Evolutionary conservation across 2,329 filamentous ascomycete genomes (phyloP), one percentile per base, ranked within the genome.

Genomic region (Peltaster fructicola): DNA sequence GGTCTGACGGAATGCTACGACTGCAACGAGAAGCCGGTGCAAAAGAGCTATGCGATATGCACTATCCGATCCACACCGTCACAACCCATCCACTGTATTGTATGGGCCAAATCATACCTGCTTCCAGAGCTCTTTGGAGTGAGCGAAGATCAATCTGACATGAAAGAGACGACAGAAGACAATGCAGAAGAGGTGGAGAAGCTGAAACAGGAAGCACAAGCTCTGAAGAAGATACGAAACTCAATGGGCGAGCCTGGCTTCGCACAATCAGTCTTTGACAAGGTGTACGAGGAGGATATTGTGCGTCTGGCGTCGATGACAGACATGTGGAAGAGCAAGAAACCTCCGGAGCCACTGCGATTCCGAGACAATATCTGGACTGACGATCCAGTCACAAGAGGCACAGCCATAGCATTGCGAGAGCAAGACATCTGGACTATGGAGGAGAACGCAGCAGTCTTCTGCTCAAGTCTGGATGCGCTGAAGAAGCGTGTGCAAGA

Each of bases 51-150:
- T 44, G 84, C 88, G 2, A 84, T 95, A 20, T 98, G 88, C 56
- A 98, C 88, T 2, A 95, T 98, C 41, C 71, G 88, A 48, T 93
- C 81, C 50, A 98, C 84, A 0, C 88, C 88, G 0, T 91, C 78
- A 36, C 85, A 95, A 43, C 80, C 85, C 1, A 95, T 98, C 20
- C 88, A 98, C 53, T 95, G 88, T 56, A 98, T 98, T 33, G 85
- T 98, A 2, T 98, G 88, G 88, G 85, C 69, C 11, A 98, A 95
- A 56, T 92, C 82, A 48, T 98, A 95, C 49, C 63, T 98, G 6
- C 67, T 98, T 32, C 88, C 81, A 37, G 88, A 98, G 50, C 72
- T 98, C 6, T 98, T 93, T 40, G 88, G 88, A 10, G 69, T 71
- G 3, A 90, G 81, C 39, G 85, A 95, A 50, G 81, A 93, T 32